phyloP scores from a whole-genome alignment of 768 basidiomycete species.

The Tulasnella sp. region DNA sequence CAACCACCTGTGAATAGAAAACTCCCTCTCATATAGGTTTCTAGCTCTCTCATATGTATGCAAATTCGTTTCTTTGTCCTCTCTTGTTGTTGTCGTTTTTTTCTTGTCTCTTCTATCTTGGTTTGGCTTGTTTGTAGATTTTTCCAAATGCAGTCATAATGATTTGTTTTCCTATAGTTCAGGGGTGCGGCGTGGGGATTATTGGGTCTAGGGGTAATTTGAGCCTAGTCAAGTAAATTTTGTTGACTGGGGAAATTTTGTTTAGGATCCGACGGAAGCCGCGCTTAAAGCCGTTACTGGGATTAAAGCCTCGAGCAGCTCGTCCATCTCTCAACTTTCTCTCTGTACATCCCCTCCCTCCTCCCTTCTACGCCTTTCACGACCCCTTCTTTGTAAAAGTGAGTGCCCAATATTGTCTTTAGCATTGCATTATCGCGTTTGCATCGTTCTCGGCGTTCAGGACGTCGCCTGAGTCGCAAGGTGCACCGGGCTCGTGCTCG shows the following conservation, averaged over 20 bases:
- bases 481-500: neutral
- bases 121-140: neutral
- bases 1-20: neutral
- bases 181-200: neutral
- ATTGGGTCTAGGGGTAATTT: conserved; percentile 5
- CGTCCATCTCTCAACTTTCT: neutral
- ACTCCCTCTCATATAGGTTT: neutral
- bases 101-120: neutral
- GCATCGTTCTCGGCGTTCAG: neutral
- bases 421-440: neutral
- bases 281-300: conserved; percentile 3
- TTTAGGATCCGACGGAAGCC: neutral
- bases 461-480: neutral
- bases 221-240: neutral
- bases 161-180: neutral
- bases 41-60: neutral
- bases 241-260: conserved; percentile 3
- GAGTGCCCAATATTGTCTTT: neutral
- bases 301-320: conserved; percentile 2
- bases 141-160: neutral
- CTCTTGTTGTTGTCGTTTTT: neutral
- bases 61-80: neutral
- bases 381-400: neutral
- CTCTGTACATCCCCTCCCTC: neutral
- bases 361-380: conserved; percentile 5